Evolutionary conservation across 2,329 filamentous ascomycete genomes (phyloP).

Genomic region (Pleomassaria siparia): DNA sequence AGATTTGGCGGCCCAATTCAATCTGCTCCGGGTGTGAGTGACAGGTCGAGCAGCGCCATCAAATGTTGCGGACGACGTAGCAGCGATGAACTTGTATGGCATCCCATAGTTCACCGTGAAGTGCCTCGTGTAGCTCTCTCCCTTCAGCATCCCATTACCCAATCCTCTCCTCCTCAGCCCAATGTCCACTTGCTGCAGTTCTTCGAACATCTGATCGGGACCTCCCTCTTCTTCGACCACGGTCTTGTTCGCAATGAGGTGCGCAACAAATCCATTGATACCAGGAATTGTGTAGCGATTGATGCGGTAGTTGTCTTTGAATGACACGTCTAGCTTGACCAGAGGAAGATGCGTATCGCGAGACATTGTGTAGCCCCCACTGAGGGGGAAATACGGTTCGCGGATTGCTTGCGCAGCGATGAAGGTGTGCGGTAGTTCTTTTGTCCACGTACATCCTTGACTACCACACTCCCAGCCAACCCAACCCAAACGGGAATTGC

Average conservation of each 20-base stretch:
- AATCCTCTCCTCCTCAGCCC: constrained; percentile 26
- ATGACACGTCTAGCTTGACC: constrained; percentile 36
- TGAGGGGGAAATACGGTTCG: constrained; percentile 42
- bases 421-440: constrained; percentile 34
- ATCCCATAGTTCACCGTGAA: constrained; percentile 62
- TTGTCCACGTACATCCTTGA: constrained; percentile 51
- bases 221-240: constrained; percentile 58
- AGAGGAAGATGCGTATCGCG: constrained; percentile 31
- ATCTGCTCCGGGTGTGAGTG: constrained; percentile 52
- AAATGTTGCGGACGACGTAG: constrained; percentile 41
- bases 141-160: constrained; percentile 28
- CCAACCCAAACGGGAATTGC: constrained; percentile 64
- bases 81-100: constrained; percentile 66
- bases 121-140: constrained; percentile 54
- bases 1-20: constrained; percentile 58
- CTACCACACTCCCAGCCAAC: constrained; percentile 63
- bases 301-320: constrained; percentile 46
- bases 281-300: constrained; percentile 52
- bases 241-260: constrained; percentile 58
- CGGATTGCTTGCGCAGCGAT: constrained; percentile 31
- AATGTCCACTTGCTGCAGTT: constrained; percentile 46
- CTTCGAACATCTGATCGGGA: constrained; percentile 62
- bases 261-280: constrained; percentile 49
- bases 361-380: constrained; percentile 33
- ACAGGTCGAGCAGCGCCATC: constrained; percentile 44